phyloP scores from a whole-genome alignment of 495 filamentous ascomycete species.

The Xylaria nigripes region DNA sequence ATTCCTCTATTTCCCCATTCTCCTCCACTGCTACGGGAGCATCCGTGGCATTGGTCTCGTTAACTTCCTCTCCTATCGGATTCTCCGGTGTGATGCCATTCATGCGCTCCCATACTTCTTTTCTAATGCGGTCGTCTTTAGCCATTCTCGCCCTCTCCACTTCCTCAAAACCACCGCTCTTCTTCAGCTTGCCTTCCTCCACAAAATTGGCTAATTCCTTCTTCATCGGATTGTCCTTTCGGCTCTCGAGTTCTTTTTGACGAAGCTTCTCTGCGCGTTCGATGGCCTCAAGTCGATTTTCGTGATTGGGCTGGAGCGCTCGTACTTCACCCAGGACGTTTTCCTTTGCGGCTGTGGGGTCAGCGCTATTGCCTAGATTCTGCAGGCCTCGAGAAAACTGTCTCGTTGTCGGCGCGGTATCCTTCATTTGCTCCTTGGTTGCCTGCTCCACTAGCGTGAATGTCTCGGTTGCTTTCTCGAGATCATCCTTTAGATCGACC shows the following conservation, averaged over 20 bases:
- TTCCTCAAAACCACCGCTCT: conserved; percentile 90
- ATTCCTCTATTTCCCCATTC: neutral
- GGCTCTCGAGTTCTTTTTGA: conserved; percentile 75
- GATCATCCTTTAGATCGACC: conserved; percentile 84
- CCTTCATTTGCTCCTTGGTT: conserved; percentile 87
- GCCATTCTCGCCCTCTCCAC: conserved; percentile 73
- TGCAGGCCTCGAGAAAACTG: conserved; percentile 51
- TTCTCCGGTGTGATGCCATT: conserved; percentile 37
- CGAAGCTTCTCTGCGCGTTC: conserved; percentile 85
- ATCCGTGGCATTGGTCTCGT: conserved; percentile 4
- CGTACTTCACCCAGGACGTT: conserved; percentile 87
- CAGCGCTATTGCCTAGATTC: conserved; percentile 53
- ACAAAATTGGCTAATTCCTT: conserved; percentile 87
- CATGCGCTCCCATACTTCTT: conserved; percentile 74
- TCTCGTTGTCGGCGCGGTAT: conserved; percentile 49
- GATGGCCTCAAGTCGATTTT: conserved; percentile 86
- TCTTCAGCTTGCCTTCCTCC: conserved; percentile 86
- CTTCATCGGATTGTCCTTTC: conserved; percentile 70
- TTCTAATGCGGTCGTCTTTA: conserved; percentile 80
- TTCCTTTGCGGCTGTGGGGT: conserved; percentile 78
- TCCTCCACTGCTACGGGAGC: neutral
- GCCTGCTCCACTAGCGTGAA: conserved; percentile 94
- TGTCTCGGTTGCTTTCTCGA: conserved; percentile 87
- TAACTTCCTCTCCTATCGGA: conserved; percentile 17
- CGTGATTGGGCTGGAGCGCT: conserved; percentile 91